Evolutionary conservation across 441 rosid species (phyloP), one percentile per base, ranked within the genome.

Genomic region (Croton setiger): DNA sequence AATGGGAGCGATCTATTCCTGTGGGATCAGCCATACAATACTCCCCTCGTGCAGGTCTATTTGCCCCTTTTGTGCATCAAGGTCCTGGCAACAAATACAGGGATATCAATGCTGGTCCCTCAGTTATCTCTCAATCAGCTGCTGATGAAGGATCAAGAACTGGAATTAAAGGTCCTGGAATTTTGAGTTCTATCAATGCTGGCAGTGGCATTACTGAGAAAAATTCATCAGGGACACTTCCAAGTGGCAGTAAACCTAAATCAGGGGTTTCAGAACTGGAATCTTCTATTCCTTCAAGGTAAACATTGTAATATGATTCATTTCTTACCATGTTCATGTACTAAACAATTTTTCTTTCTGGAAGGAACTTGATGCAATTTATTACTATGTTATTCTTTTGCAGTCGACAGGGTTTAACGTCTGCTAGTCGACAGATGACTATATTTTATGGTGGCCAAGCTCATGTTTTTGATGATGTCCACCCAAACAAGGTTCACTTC

Each of bases 111-210:
- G 78, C 76, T 6, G 77, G 80, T 53, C 73, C 89, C 35, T 88
- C 93, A 36, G 58, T 84, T 36, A 78, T 88, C 44, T 74, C 89
- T 43, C 97, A 87, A 39, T 76, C 91, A 60, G 98, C 96, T 79
- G 99, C 98, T 53, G 99, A 94, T 81, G 99, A 94, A 88, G 98
- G 99, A 62, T 92, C 99, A 11, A 84, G 98, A 74, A 94, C 98
- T 57, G 99, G 98, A 68, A 87, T 87, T 69, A 92, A 87, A 81
- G 94, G 97, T 48, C 82, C 96, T 10, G 76, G 85, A 58, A 73
- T 86, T 78, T 79, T 82, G 75, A 91, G 81, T 72, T 78, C 86
- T 48, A 75, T 80, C 36, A 74, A 71, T 74, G 78, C 82, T 33
- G 72, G 72, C 41, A 69, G 70, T 23, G 67, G 74, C 27, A 65